These are phyloP conservation scores for Eimeria falciformis DNA, from an alignment of 169 alveolate genomes.

Conservation along the genomic window DNA sequence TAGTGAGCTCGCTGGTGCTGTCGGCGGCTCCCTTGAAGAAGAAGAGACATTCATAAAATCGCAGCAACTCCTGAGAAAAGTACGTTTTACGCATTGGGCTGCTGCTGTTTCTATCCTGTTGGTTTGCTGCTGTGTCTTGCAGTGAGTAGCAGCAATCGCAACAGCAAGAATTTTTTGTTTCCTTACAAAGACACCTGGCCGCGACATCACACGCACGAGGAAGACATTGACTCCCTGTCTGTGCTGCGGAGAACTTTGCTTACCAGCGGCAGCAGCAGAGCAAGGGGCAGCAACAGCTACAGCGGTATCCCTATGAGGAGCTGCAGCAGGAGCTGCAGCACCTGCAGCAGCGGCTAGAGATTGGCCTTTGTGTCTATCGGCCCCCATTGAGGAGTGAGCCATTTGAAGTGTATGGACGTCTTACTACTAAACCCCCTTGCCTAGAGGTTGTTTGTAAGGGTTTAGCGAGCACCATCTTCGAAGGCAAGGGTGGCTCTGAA, in stretches of 20 bases:
- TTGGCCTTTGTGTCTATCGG: background rate
- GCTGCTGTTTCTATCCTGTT: background rate
- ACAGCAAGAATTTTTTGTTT: background rate
- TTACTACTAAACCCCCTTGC: background rate
- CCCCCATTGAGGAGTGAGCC: background rate
- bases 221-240: background rate
- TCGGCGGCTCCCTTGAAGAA: no score
- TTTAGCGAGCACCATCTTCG: background rate
- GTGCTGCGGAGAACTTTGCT: background rate
- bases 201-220: background rate
- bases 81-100: no score
- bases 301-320: background rate
- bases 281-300: background rate
- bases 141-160: background rate
- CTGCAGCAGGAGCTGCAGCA: background rate
- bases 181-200: background rate
- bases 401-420: background rate
- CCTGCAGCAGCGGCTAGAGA: background rate
- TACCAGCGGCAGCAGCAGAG: constrained; percentile 1
- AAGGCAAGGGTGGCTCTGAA: background rate
- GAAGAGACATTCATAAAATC: no score
- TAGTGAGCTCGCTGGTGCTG: no score
- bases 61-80: no score
- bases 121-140: background rate
- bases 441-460: background rate